Base-by-base conservation (phyloP, 2,329 filamentous ascomycete genomes). In the Coniochaeta hoffmannii region DNA sequence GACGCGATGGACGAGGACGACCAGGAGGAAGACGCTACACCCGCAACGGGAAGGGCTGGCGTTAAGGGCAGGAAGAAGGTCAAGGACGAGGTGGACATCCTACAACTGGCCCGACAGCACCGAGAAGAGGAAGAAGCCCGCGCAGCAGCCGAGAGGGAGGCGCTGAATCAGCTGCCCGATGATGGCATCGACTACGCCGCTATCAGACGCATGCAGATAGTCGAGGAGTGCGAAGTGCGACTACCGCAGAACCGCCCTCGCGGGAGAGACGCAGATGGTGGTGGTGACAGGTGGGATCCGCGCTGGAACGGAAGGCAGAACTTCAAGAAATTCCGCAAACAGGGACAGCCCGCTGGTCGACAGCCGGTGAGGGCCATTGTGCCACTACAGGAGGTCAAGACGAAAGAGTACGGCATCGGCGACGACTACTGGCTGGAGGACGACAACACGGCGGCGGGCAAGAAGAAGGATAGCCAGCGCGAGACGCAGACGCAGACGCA, bases 281-380 rank as follows among this genome's bases (percentile, higher is more conserved):
- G 5, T 79, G 89, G 38, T 97, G 93, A 92, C 83, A 97, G 89
- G 36, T 97, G 93, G 92, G 83, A 97, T 61, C 85, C 90, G 1
- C 79, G 79, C 36, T 99, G 94, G 94, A 96, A 97, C 66, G 94
- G 93, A 0, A 81, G 93, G 44, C 93, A 90, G 70, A 97, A 99
- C 66, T 99, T 96, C 74, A 99, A 99, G 69, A 88, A 84, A 63
- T 99, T 99, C 66, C 78, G 79, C 22, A 78, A 76, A 55, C 77
- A 82, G 54, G 85, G 82, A 24, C 80, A 80, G 19, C 61, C 61
- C 6, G 59, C 64, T 1, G 73, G 78, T 6, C 68, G 78, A 15
- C 68, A 71, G 2, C 68, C 71, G 1, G 69, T 73, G 28, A 73
- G 73, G 55, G 73, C 88, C 32, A 88, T 95, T 36, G 82, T 96